A percentile compares a stretch with the other conserved stretches of the same genome.
Evolutionary conservation across 352 stramenopile species (phyloP).

Genomic region (Globisporangium ultimum): DNA sequence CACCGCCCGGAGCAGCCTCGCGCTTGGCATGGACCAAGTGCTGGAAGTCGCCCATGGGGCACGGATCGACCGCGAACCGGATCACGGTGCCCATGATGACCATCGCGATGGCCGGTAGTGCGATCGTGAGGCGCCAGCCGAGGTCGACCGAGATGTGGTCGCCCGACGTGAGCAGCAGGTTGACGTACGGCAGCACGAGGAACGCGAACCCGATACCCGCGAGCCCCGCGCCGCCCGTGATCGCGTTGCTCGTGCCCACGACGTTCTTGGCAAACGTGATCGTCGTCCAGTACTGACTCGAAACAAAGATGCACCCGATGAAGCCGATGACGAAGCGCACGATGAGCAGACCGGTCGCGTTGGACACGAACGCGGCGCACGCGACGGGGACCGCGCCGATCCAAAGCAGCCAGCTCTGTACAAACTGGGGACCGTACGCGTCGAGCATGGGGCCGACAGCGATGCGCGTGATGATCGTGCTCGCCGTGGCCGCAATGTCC

Average conservation of each 20-base stretch:
- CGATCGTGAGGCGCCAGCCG: constrained; percentile 90
- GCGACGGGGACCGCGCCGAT: constrained; percentile 84
- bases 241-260: constrained; percentile 91
- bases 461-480: constrained; percentile 92
- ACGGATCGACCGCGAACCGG: constrained; percentile 81
- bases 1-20: constrained; percentile 22
- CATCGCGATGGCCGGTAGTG: constrained; percentile 87
- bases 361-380: constrained; percentile 86
- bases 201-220: constrained; percentile 90
- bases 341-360: constrained; percentile 59
- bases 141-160: constrained; percentile 62
- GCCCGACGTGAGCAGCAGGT: constrained; percentile 73
- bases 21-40: constrained; percentile 68
- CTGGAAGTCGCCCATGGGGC: constrained; percentile 91
- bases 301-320: constrained; percentile 93
- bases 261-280: constrained; percentile 94
- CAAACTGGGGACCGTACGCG: constrained; percentile 84
- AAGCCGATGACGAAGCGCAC: constrained; percentile 95
- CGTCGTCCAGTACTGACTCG: constrained; percentile 93
- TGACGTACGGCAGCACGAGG: constrained; percentile 87
- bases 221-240: constrained; percentile 91
- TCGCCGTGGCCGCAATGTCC: constrained; percentile 89
- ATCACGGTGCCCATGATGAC: constrained; percentile 74
- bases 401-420: constrained; percentile 82
- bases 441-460: constrained; percentile 92